Base-by-base conservation (phyloP, 1,139 yeast genomes). In the Hyphopichia burtonii region DNA sequence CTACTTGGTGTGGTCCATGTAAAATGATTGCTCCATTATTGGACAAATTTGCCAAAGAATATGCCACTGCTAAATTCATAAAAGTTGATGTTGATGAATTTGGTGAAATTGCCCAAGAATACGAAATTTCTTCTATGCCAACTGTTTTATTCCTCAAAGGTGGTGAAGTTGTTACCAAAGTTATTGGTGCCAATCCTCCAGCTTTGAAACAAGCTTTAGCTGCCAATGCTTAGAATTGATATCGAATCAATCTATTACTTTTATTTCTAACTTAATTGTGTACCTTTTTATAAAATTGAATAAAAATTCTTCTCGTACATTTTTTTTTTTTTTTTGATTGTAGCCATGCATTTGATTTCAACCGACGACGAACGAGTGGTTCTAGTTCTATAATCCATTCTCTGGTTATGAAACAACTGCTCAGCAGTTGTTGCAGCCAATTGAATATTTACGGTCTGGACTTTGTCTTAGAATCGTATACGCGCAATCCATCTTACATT, bases 1-100 rank as follows among this genome's bases (percentile, higher is more conserved):
- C 96, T 41, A 79, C 85, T 40, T 89, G 96, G 96, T 89, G 96
- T 69, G 96, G 93, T 42, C 96, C 96, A 35, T 89, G 96, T 71
- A 86, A 85, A 65, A 86, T 86, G 58, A 82, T 89, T 64, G 80
- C 91, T 28, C 96, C 96, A 45, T 65, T 82, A 51, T 68, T 88
- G 54, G 88, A 85, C 50, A 82, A 85, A 63, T 77, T 86, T 50
- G 51, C 74, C 32, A 52, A 52, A 16, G 71, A 71, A 54, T 68
- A 65, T 64, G 40, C 65, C 30, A 65, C 71, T 38, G 91, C 84
- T 52, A 77, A 74, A 54, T 89, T 90, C 77, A 74, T 80, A 76
- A 88, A 89, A 76, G 79, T 89, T 44, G 96, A 89, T 58, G 95
- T 88, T 49, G 96, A 90, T 59, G 82, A 83, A 61, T 72, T 82